Evolutionary conservation across 805 yeast species (phyloP).

Genomic region (Myxozyma nipponensis): DNA sequence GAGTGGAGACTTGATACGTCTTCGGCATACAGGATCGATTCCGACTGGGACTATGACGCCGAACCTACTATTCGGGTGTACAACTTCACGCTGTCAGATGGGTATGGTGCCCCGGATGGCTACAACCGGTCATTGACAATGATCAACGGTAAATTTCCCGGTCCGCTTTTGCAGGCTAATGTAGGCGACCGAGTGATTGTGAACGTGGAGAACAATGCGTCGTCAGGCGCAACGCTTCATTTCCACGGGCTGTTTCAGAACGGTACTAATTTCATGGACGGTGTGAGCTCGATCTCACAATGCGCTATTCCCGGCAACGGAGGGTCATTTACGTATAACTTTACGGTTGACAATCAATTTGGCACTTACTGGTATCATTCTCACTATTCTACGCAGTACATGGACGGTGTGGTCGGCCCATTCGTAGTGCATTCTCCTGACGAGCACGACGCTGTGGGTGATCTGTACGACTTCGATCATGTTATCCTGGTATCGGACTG

Average conservation of each 20-base stretch:
- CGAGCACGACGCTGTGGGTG: slow-evolving; percentile 35
- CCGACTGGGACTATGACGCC: slow-evolving; percentile 19
- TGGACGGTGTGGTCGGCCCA: slow-evolving; percentile 70
- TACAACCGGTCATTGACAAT: slow-evolving; percentile 51
- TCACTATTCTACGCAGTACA: slow-evolving; percentile 81
- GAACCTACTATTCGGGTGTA: slow-evolving; percentile 31
- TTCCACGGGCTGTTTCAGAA: slow-evolving; percentile 90
- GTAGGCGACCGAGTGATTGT: slow-evolving; percentile 77
- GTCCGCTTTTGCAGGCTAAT: slow-evolving; percentile 72
- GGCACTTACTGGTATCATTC: slow-evolving; percentile 98
- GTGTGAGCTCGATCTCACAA: slow-evolving; percentile 79
- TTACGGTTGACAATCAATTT: slow-evolving; percentile 69
- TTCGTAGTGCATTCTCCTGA: slow-evolving; percentile 42
- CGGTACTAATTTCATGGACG: slow-evolving; percentile 77
- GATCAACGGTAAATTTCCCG: slow-evolving; percentile 70
- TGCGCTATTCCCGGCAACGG: slow-evolving; percentile 87
- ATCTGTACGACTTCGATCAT: slow-evolving; percentile 35
- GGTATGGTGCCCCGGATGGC: slow-evolving; percentile 55
- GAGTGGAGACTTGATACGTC: slow-evolving; percentile 26
- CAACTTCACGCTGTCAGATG: slow-evolving; percentile 41
- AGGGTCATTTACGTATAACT: slow-evolving; percentile 70
- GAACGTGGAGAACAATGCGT: slow-evolving; percentile 67
- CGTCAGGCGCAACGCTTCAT: slow-evolving; percentile 72
- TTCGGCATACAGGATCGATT: slow-evolving; percentile 11
- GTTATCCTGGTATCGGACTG: slow-evolving; percentile 43